Evolutionary conservation across 2,329 filamentous ascomycete species (phyloP).

Genomic region (Hypoxylon sp.): DNA sequence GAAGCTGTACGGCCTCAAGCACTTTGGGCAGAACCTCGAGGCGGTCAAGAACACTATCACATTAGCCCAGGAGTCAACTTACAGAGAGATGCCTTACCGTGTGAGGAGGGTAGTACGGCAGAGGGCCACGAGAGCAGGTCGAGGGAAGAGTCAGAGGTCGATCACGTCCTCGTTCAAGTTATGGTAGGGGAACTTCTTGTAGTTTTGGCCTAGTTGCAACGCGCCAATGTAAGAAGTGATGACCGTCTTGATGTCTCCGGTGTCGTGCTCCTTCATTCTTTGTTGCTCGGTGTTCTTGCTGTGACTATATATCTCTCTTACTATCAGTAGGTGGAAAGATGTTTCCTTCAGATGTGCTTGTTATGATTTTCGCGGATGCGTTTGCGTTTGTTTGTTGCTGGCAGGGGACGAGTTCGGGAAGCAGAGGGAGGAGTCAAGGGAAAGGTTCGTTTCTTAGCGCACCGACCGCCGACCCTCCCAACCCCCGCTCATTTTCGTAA

Average conservation of each 20-base stretch:
- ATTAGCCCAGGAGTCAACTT: not conserved
- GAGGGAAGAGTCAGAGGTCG: not conserved
- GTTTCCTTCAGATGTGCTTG: not conserved
- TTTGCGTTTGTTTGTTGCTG: no score
- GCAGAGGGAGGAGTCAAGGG: slow-evolving; percentile 3
- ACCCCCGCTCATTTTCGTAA: slow-evolving; percentile 23
- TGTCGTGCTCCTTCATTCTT: not conserved
- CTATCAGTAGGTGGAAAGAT: not conserved
- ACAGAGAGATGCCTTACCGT: not conserved
- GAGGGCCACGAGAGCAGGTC: not conserved
- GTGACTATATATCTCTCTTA: not conserved
- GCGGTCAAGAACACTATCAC: not conserved
- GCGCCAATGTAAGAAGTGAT: not conserved
- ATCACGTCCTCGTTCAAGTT: not conserved
- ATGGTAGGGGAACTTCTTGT: not conserved
- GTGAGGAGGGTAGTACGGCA: not conserved
- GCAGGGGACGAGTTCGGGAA: slow-evolving; percentile 41
- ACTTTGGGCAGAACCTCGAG: not conserved
- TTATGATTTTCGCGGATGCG: no score
- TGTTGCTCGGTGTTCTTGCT: not conserved
- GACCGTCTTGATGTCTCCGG: not conserved
- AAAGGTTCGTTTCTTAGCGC: not conserved
- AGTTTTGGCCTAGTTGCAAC: no score
- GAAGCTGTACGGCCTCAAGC: not conserved
- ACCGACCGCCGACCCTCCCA: slow-evolving; percentile 14